Evolutionary conservation across 306 rosid genomes (phyloP), one percentile per base, ranked within the genome.

Genomic region (Ziziphus jujuba): DNA sequence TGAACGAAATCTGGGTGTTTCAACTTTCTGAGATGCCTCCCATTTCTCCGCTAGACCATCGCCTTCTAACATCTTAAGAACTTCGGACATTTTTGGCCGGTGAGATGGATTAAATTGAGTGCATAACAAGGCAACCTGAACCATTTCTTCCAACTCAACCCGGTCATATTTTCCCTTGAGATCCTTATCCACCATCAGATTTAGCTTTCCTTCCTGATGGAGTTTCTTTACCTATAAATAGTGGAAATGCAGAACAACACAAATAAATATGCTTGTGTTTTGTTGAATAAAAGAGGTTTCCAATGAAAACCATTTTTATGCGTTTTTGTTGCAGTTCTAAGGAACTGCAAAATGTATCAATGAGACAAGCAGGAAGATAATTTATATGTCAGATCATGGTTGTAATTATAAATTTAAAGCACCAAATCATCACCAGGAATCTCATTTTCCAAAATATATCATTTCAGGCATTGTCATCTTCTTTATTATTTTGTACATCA

Each of bases 41-140:
- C 99, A 95, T 85, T 88, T 95, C 77, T 95, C 99, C 4, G 95
- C 91, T 61, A 95, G 84, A 10, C 99, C 99, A 69, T 95, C 99
- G 1, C 97, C 99, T 86, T 88, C 99, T 66, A 95, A 73, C 99
- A 95, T 90, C 84, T 95, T 95, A 43, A 95, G 66, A 16, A 84
- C 97, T 65, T 95, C 99, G 0, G 96, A 95, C 99, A 90, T 88
- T 77, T 87, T 95, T 6, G 99, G 99, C 44, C 97, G 89, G 80
- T 87, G 81, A 31, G 81, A 75, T 44, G 99, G 99, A 77, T 85
- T 95, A 72, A 95, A 95, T 54, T 88, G 95, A 72, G 99, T 95
- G 20, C 97, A 87, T 44, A 95, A 66, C 57, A 95, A 87, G 25
- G 99, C 92, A 64, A 95, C 96, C 73, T 89, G 97, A 76, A 90